Base-by-base conservation (phyloP, 345 rosid species). In the Hirschfeldia incana region DNA sequence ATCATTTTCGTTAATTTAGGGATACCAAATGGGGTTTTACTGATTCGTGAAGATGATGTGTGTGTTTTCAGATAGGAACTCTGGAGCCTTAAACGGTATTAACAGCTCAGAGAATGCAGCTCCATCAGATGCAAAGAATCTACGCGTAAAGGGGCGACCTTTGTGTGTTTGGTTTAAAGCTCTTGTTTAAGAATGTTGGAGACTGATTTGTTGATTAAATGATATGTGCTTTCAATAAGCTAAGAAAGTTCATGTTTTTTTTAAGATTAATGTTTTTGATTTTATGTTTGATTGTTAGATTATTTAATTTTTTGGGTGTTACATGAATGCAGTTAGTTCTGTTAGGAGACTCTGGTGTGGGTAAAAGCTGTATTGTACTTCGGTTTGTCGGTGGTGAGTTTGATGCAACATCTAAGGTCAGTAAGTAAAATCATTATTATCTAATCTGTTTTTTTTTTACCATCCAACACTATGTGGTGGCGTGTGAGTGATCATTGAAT, bases 321-420 rank as follows among this genome's bases (percentile, higher is more conserved):
- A 67, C 74, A 80, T 29, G 75, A 72, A 58, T 71, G 77, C 88
- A 94, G 98, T 88, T 92, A 72, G 98, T 94, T 74, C 76, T 94
- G 34, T 86, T 94, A 84, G 98, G 98, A 76, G 97, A 94, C 81
- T 94, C 98, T 55, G 98, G 98, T 74, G 98, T 94, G 15, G 98
- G 98, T 67, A 94, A 94, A 84, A 94, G 98, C 75, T 94, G 98
- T 76, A 94, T 94, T 72, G 98, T 94, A 66, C 97, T 94, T 68
- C 94, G 94, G 30, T 94, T 94, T 85, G 98, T 94, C 70, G 93
- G 98, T 78, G 98, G 97, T 61, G 97, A 94, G 83, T 94, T 94
- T 86, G 98, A 94, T 65, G 93, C 98, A 5, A 88, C 98, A 28
- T 94, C 98, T 75, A 92, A 94, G 91, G 98, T 87, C 76, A 68